Evolutionary conservation across 2,329 filamentous ascomycete species (phyloP).

Genomic region (Tolypocladium pustulatum): DNA sequence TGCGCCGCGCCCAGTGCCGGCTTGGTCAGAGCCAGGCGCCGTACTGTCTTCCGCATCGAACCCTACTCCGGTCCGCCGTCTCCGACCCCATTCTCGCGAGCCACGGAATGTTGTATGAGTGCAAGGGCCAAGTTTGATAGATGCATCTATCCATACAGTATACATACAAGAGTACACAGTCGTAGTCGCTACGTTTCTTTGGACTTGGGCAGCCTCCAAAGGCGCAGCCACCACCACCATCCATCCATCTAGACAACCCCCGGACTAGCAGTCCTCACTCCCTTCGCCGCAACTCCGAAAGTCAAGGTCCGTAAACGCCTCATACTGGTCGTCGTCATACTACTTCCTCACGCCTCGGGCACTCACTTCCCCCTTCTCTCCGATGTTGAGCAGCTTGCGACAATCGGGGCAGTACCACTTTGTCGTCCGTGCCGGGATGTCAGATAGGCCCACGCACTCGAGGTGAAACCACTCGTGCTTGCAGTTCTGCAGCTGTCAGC

Average conservation of each 20-base stretch:
- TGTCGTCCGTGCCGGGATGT: slow-evolving; percentile 59
- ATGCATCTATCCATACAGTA: background rate
- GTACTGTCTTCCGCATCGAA: background rate
- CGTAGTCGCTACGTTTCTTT: background rate
- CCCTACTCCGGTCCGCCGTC: background rate
- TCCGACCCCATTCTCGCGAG: background rate
- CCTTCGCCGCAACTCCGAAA: slow-evolving; percentile 1
- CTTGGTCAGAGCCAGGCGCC: background rate
- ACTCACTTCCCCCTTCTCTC: slow-evolving; percentile 52
- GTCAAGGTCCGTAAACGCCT: slow-evolving; percentile 3
- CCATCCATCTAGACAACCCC: too few relatives aligned
- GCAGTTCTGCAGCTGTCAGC: slow-evolving; percentile 40
- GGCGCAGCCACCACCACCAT: background rate
- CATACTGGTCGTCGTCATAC: background rate
- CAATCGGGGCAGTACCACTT: slow-evolving; percentile 85
- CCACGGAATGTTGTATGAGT: background rate
- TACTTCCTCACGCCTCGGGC: slow-evolving; percentile 43
- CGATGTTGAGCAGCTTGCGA: slow-evolving; percentile 49
- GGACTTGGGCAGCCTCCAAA: background rate
- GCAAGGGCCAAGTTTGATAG: background rate
- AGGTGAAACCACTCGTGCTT: slow-evolving; percentile 81
- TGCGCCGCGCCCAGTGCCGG: background rate
- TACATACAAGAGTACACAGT: too few relatives aligned
- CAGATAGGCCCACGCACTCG: slow-evolving; percentile 59
- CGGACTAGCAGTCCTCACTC: background rate